phyloP scores from a whole-genome alignment of 2,329 filamentous ascomycete species.

The Fusarium xylarioides region DNA sequence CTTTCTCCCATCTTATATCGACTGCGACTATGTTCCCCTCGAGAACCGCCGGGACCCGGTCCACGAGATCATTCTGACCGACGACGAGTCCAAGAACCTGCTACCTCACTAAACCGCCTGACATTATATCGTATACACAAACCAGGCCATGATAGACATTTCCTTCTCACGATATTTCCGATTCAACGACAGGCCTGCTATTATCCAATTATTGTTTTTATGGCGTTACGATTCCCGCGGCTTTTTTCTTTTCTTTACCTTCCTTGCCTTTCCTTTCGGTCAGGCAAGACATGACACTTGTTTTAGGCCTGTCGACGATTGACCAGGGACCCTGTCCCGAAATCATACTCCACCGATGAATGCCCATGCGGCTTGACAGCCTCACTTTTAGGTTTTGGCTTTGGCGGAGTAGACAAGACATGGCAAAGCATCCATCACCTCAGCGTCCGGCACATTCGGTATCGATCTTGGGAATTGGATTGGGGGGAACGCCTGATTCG shows the following conservation, averaged over 20 bases:
- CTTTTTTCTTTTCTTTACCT: background rate
- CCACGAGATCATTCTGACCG: constrained; percentile 78
- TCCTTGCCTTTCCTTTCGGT: background rate
- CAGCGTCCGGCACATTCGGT: constrained; percentile 23
- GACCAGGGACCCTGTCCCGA: too few species aligned
- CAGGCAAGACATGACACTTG: constrained; percentile 22
- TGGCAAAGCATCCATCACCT: constrained; percentile 39
- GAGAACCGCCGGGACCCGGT: constrained; percentile 81
- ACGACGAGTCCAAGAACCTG: constrained; percentile 77
- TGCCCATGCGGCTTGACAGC: constrained; percentile 41
- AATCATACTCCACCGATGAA: too few species aligned
- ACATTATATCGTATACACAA: constrained; percentile 27
- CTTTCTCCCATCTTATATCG: constrained; percentile 81
- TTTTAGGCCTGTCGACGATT: constrained; percentile 20
- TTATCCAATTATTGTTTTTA: constrained; percentile 16
- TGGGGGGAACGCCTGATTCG: constrained; percentile 21
- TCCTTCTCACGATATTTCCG: constrained; percentile 42
- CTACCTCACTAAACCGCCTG: constrained; percentile 65
- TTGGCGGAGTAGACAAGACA: constrained; percentile 41
- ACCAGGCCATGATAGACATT: constrained; percentile 40
- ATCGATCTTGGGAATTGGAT: constrained; percentile 28
- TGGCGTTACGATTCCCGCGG: constrained; percentile 34
- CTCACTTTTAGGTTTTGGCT: constrained; percentile 39
- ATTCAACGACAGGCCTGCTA: constrained; percentile 27
- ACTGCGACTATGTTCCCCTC: constrained; percentile 77